Evolutionary conservation across 257 asterid species (phyloP).

Genomic region (Lavandula angustifolia): DNA sequence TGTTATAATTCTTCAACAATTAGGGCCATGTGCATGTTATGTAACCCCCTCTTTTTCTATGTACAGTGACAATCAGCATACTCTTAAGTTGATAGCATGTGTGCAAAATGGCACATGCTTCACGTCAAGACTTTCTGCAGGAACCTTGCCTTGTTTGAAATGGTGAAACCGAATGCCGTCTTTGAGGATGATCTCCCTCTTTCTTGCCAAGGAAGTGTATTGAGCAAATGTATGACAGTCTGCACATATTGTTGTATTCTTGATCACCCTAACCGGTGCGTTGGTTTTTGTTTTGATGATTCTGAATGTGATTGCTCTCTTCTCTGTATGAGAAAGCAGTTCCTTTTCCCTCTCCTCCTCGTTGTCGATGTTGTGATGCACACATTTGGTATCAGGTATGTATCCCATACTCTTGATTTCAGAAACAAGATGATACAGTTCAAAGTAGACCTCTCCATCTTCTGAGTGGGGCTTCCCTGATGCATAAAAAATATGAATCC

Average conservation of each 20-base stretch:
- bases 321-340: constrained; percentile 60
- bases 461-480: constrained; percentile 51
- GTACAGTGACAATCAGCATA: neutral
- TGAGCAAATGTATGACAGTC: constrained; percentile 63
- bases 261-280: constrained; percentile 51
- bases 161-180: constrained; percentile 61
- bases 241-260: constrained; percentile 56
- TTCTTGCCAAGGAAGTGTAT: constrained; percentile 51
- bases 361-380: constrained; percentile 41
- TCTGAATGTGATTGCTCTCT: constrained; percentile 59
- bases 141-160: constrained; percentile 58
- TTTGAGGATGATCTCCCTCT: constrained; percentile 52
- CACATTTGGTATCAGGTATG: constrained; percentile 50
- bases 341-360: constrained; percentile 54
- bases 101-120: constrained; percentile 12
- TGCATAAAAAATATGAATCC: constrained; percentile 46
- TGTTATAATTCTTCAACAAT: neutral
- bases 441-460: constrained; percentile 59
- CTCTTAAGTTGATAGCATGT: neutral
- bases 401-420: constrained; percentile 58
- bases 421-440: constrained; percentile 51
- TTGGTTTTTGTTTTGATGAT: constrained; percentile 41
- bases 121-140: constrained; percentile 55
- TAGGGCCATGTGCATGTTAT: neutral
- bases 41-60: constrained; percentile 1